Evolutionary conservation across 225 moss, liverwort and hornwort species (phyloP), one percentile per base, ranked within the genome.

Genomic region (Polytrichum formosum): DNA sequence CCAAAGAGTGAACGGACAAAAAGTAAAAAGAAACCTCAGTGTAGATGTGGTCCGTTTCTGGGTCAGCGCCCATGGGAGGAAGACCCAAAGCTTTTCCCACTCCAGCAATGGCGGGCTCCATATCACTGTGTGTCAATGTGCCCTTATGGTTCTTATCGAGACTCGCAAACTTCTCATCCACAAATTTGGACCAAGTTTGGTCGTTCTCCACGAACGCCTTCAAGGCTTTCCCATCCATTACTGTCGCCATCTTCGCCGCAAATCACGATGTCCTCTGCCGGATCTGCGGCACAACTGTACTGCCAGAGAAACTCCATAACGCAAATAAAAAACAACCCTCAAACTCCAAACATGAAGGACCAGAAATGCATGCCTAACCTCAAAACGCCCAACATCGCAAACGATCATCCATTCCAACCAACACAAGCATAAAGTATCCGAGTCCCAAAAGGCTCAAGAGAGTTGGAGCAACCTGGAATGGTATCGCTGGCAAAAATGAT

Each of bases 1-100:
- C 2, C 7, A 58, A 58, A 58, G 1, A 9, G 16, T 6, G 58
- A n/a, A 21, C 58, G 58, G 23, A 21, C n/a, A 56, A 22, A 58
- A 30, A 30, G 5, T 26, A 29, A 30, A 63, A 4, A 26, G 25
- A 26, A 9, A 95, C 95, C 92, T 95, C 95, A 5, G 86, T 61
- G 30, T 92, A 92, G 73, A 95, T 83, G 65, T 95, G 92, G 31
- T 95, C 95, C 5, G 95, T 77, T 19, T 91, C 90, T 8, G 86
- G 56, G 22, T 90, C 88, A 18, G 70, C 73, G 18, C 95, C 95
- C 73, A 78, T 82, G 16, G 95, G 90, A 22, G 92, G 75, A 78
- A 95, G 63, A 6, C 95, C 95, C 64, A 95, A 74, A 30, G 88
- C 86, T 30, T 70, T 84, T 19, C 92, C 92, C 7, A 95, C 73